Evolutionary conservation across 495 filamentous ascomycete species (phyloP).

Genomic region (Penicillium simplicissimum): DNA sequence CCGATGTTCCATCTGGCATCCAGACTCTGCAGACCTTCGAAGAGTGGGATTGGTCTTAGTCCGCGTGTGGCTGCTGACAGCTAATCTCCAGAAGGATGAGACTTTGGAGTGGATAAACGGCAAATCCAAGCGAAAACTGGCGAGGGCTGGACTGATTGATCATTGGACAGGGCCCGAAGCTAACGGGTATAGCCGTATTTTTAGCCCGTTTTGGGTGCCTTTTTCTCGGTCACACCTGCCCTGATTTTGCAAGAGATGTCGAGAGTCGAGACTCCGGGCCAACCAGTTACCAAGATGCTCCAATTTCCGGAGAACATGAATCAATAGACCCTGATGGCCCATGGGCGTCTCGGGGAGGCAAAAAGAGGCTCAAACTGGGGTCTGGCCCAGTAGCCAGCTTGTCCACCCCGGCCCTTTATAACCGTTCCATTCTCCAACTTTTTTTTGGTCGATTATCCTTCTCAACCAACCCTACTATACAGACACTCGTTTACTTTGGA

Average conservation of each 20-base stretch:
- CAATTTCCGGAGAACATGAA: neutral
- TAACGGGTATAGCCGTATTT: neutral
- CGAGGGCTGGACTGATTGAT: neutral
- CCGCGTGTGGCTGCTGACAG: neutral
- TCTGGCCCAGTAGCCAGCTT: neutral
- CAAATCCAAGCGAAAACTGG: neutral
- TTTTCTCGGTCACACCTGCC: neutral
- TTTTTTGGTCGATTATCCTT: neutral
- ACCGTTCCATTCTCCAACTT: neutral
- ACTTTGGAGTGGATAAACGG: neutral
- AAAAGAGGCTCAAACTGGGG: neutral
- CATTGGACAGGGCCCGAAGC: neutral
- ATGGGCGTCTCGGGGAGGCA: neutral
- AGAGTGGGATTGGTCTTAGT: neutral
- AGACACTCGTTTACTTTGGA: neutral
- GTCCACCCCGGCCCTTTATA: neutral
- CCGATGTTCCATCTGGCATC: neutral
- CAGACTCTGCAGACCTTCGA: too few species aligned
- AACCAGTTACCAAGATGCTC: neutral
- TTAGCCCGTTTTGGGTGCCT: neutral
- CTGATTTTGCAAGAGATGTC: neutral
- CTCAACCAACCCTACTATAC: neutral
- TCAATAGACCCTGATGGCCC: neutral
- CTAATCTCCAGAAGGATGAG: neutral
- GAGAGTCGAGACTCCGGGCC: neutral